A percentile compares a stretch with the other conserved stretches of the same genome.
Evolutionary conservation across 495 filamentous ascomycete species (phyloP).

Genomic region (Cenococcum geophilum): DNA sequence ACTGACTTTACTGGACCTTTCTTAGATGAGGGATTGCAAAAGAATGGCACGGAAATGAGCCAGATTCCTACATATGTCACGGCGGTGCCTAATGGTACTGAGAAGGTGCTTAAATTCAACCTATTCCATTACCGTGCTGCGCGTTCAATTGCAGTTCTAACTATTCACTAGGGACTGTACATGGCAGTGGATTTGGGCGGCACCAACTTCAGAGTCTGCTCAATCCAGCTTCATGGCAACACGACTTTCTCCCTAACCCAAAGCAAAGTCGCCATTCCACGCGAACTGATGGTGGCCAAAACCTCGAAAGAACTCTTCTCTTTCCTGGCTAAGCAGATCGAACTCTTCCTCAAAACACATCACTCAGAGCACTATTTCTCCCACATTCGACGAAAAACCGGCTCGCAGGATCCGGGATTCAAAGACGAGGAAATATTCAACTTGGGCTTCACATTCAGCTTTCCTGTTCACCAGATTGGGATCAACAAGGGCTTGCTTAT

Average conservation of each 20-base stretch:
- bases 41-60: slow-evolving; percentile 72
- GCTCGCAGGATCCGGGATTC: slow-evolving; percentile 42
- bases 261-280: slow-evolving; percentile 85
- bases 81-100: slow-evolving; percentile 90
- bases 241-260: slow-evolving; percentile 86
- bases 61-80: slow-evolving; percentile 98
- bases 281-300: slow-evolving; percentile 82
- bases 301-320: slow-evolving; percentile 82
- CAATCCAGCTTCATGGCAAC: slow-evolving; percentile 83
- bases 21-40: slow-evolving; percentile 69
- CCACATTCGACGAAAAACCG: slow-evolving; percentile 53
- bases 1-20: background rate
- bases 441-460: slow-evolving; percentile 95
- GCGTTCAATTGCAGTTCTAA: slow-evolving; percentile 13
- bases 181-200: slow-evolving; percentile 94
- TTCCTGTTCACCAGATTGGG: slow-evolving; percentile 86
- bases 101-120: slow-evolving; percentile 58
- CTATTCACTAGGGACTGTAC: slow-evolving; percentile 66
- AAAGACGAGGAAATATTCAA: slow-evolving; percentile 71
- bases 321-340: slow-evolving; percentile 89
- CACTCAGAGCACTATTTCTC: slow-evolving; percentile 83
- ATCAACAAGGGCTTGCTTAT: slow-evolving; percentile 91
- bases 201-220: slow-evolving; percentile 97
- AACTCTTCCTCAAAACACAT: slow-evolving; percentile 75
- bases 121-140: background rate